Conservation (phyloP, 164 flowering plant genomes). For the Warburgia ugandensis region DNA sequence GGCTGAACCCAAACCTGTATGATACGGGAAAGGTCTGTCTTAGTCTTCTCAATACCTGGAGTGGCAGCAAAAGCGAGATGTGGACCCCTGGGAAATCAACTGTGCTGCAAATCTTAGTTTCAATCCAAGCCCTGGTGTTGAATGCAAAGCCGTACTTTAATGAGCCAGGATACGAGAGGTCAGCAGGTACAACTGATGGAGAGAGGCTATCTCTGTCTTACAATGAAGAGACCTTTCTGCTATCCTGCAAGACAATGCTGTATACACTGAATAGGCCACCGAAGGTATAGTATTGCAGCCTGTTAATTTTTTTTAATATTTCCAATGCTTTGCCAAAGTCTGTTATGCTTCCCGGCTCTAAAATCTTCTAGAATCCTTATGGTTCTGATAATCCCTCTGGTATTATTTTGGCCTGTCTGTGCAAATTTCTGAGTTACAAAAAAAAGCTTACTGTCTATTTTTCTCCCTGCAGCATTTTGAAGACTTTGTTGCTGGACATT, state of each 20-base stretch:
- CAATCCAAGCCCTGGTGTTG: conserved; percentile 92
- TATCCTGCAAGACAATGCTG: conserved; percentile 79
- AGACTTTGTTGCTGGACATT: conserved; percentile 67
- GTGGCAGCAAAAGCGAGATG: conserved; percentile 61
- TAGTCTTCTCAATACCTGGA: conserved; percentile 94
- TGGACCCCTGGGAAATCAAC: conserved; percentile 81
- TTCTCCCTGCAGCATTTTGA: conserved; percentile 61
- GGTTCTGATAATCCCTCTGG: too few relatives aligned
- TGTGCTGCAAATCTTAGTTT: conserved; percentile 85
- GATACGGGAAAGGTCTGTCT: conserved; percentile 93
- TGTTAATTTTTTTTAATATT: too few relatives aligned
- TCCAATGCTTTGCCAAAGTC: too few relatives aligned
- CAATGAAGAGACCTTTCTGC: conserved; percentile 82
- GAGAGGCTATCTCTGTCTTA: conserved; percentile 85
- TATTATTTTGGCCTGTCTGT: too few relatives aligned
- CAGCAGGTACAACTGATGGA: conserved; percentile 74
- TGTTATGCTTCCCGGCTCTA: too few relatives aligned
- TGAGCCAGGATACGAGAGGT: conserved; percentile 88
- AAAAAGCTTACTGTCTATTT: neutral
- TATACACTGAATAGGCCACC: conserved; percentile 70
- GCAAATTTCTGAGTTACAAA: too few relatives aligned
- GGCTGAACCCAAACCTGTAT: conserved; percentile 85
- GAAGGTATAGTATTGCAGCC: conserved; percentile 62
- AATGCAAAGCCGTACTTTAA: conserved; percentile 89
- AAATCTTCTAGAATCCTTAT: too few relatives aligned